Evolutionary conservation across 73 alveolate genomes (phyloP).

Genomic region (Paramecium octaurelia): DNA sequence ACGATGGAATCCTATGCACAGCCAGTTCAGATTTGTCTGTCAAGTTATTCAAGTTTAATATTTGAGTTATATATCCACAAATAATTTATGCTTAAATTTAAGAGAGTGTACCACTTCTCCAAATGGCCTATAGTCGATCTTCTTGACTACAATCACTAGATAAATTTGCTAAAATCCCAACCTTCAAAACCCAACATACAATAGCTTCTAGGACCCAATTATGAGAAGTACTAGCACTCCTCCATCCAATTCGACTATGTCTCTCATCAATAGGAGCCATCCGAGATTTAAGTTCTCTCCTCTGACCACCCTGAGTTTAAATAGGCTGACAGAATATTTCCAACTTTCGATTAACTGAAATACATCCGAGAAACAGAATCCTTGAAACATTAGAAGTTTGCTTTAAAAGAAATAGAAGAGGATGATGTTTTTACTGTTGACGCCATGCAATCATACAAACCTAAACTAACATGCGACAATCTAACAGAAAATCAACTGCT

Average conservation of each 20-base stretch:
- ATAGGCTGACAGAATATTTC: neutral
- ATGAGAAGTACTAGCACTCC: neutral
- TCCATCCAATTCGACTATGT: neutral
- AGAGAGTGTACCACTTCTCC: conserved; percentile 21
- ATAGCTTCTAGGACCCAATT: neutral
- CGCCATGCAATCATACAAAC: neutral
- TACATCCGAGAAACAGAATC: neutral
- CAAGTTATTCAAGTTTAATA: neutral
- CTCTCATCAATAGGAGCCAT: neutral
- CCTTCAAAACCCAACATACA: neutral
- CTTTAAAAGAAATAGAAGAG: neutral
- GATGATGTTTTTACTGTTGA: neutral
- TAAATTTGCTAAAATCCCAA: neutral
- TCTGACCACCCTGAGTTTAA: neutral
- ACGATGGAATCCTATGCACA: neutral
- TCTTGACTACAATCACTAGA: conserved; percentile 14
- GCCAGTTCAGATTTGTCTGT: neutral
- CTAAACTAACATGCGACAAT: neutral
- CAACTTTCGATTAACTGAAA: neutral
- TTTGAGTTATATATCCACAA: conserved; percentile 7
- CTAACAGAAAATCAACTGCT: neutral
- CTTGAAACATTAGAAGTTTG: neutral
- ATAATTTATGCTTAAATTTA: conserved; percentile 41
- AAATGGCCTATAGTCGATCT: conserved; percentile 32
- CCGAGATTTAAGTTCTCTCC: neutral